phyloP scores from a whole-genome alignment of 2,329 filamentous ascomycete genomes.

The Aspergillaceae sp. region DNA sequence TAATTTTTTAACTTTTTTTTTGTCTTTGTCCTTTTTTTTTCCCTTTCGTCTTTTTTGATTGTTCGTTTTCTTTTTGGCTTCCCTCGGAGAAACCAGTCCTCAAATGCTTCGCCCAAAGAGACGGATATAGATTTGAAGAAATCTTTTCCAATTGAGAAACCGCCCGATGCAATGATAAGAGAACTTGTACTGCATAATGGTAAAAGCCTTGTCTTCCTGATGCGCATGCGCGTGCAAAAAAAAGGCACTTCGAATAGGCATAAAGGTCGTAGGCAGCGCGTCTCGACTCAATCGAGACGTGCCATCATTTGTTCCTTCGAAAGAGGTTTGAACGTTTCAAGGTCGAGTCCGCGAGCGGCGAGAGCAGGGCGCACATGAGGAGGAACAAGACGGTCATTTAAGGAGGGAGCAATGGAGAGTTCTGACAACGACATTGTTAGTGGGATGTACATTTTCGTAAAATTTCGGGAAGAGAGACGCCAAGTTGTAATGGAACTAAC shows the following conservation, averaged over 20 bases:
- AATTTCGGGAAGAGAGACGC: background rate
- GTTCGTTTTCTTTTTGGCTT: constrained; percentile 5
- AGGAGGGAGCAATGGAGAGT: constrained; percentile 82
- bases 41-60: constrained; percentile 4
- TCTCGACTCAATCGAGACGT: constrained; percentile 71
- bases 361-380: constrained; percentile 68
- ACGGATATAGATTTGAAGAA: constrained; percentile 22
- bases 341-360: constrained; percentile 71
- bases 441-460: background rate
- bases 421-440: constrained; percentile 47
- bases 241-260: constrained; percentile 29
- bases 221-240: constrained; percentile 23
- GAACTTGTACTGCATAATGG: constrained; percentile 19
- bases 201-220: constrained; percentile 15
- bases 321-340: constrained; percentile 87
- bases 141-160: constrained; percentile 23
- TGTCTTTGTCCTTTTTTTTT: constrained; percentile 9
- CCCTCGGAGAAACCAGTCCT: constrained; percentile 16
- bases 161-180: constrained; percentile 24
- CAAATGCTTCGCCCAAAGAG: constrained; percentile 15
- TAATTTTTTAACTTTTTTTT: constrained; percentile 7
- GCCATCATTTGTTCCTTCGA: constrained; percentile 96
- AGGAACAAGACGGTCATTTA: constrained; percentile 85
- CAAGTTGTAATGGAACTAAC: constrained; percentile 23
- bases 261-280: constrained; percentile 28